Conservation (phyloP, 2,329 filamentous ascomycete species). For the Colletotrichum horii region DNA sequence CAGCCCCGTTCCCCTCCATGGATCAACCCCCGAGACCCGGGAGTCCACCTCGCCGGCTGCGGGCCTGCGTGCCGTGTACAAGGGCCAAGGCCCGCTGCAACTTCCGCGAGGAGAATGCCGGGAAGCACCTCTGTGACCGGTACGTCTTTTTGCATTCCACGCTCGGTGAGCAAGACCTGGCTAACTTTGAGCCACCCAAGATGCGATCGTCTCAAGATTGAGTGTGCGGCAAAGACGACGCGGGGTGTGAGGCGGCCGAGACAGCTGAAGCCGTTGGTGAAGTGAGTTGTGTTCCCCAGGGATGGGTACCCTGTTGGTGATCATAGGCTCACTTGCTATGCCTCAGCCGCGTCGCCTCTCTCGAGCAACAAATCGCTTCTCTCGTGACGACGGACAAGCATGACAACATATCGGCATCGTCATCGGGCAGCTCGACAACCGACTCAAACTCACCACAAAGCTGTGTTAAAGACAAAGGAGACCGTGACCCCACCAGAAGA, state of each 20-base stretch:
- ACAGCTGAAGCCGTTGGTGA: constrained; percentile 30
- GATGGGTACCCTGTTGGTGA: background rate
- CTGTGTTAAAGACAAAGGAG: background rate
- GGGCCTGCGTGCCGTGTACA: constrained; percentile 23
- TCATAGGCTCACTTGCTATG: background rate
- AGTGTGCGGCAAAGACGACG: constrained; percentile 32
- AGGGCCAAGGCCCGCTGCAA: constrained; percentile 22
- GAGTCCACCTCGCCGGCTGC: constrained; percentile 23
- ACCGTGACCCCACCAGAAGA: background rate
- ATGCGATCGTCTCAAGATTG: constrained; percentile 31
- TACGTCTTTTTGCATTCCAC: background rate
- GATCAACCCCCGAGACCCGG: background rate
- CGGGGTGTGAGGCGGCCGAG: constrained; percentile 34
- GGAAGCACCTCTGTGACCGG: constrained; percentile 17
- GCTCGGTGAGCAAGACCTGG: background rate
- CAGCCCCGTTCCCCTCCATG: constrained; percentile 11
- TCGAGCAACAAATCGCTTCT: constrained; percentile 26
- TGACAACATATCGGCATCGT: background rate
- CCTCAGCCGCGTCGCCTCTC: constrained; percentile 26
- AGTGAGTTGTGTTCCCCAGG: constrained; percentile 23
- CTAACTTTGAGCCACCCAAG: background rate
- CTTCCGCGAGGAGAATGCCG: constrained; percentile 16
- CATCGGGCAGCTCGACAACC: background rate
- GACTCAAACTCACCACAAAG: background rate
- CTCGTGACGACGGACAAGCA: constrained; percentile 10